Evolutionary conservation across 495 filamentous ascomycete genomes (phyloP).

Genomic region (Aspergillus panamensis): DNA sequence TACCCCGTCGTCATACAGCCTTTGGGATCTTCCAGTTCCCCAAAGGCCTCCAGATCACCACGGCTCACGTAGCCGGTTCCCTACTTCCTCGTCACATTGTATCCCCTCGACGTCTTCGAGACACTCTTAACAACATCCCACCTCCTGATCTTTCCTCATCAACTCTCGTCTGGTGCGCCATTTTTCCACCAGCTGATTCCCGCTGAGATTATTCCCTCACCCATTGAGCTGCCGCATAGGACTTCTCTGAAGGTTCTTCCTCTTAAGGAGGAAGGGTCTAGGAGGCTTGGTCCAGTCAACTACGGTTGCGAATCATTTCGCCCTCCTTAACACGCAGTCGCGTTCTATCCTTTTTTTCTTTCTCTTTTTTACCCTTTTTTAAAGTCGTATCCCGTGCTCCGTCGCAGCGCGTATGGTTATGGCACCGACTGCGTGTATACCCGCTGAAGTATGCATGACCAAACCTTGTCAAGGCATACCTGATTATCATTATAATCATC

Average conservation of each 20-base stretch:
- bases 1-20: slow-evolving; percentile 38
- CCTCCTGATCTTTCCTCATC: slow-evolving; percentile 63
- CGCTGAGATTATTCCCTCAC: slow-evolving; percentile 51
- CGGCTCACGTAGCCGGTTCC: slow-evolving; percentile 66
- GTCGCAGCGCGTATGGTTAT: slow-evolving; percentile 53
- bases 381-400: slow-evolving; percentile 27
- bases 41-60: slow-evolving; percentile 63
- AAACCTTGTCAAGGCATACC: slow-evolving; percentile 30
- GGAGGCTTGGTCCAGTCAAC: slow-evolving; percentile 80
- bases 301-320: slow-evolving; percentile 81
- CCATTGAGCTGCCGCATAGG: slow-evolving; percentile 97
- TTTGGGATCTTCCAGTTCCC: slow-evolving; percentile 52
- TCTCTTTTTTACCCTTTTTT: slow-evolving; percentile 21
- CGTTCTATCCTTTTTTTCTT: slow-evolving; percentile 23
- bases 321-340: slow-evolving; percentile 74
- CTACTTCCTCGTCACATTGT: slow-evolving; percentile 78
- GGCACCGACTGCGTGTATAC: slow-evolving; percentile 66
- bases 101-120: slow-evolving; percentile 52
- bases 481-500: slow-evolving; percentile 31
- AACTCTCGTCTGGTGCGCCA: slow-evolving; percentile 52
- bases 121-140: slow-evolving; percentile 67
- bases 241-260: slow-evolving; percentile 93
- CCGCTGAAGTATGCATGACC: slow-evolving; percentile 49
- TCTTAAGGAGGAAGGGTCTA: slow-evolving; percentile 92
- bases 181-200: slow-evolving; percentile 51